Conservation (phyloP, 2,329 filamentous ascomycete genomes). For the Pyrenochaeta sp. region DNA sequence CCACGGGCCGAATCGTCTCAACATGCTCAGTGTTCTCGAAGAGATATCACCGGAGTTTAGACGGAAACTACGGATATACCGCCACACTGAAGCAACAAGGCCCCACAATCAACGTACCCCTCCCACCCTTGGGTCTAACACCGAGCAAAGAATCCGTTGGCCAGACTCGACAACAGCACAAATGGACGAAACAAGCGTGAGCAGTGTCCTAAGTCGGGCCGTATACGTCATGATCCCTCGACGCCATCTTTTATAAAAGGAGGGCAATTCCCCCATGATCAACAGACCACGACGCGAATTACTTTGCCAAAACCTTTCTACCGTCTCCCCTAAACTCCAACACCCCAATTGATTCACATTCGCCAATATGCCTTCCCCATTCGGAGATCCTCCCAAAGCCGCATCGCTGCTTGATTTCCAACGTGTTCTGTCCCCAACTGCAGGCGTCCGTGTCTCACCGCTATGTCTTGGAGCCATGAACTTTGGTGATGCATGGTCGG, state of each 20-base stretch:
- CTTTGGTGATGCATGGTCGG: conserved; percentile 61
- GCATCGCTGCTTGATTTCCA: conserved; percentile 60
- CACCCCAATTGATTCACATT: too few relatives aligned
- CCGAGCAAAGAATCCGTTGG: conserved; percentile 2
- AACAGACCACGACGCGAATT: neutral
- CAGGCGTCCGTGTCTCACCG: conserved; percentile 62
- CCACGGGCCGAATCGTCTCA: too few relatives aligned
- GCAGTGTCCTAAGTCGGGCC: neutral
- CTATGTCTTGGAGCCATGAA: conserved; percentile 65
- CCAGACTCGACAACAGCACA: neutral
- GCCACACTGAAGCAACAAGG: neutral
- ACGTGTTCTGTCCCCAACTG: conserved; percentile 60
- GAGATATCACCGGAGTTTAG: conserved; percentile 1
- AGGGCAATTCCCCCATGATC: conserved; percentile 1
- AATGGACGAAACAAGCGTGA: neutral
- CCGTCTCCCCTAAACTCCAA: too few relatives aligned
- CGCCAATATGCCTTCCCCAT: conserved; percentile 29
- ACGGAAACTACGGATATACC: neutral
- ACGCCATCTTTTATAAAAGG: conserved; percentile 5
- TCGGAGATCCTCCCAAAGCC: conserved; percentile 34
- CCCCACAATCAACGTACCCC: conserved; percentile 1
- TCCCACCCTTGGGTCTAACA: too few relatives aligned
- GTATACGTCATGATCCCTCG: conserved; percentile 12
- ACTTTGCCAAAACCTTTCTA: neutral
- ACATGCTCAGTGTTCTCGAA: too few relatives aligned